Base-by-base conservation (phyloP, 495 filamentous ascomycete species). In the Xylaria bambusicola region DNA sequence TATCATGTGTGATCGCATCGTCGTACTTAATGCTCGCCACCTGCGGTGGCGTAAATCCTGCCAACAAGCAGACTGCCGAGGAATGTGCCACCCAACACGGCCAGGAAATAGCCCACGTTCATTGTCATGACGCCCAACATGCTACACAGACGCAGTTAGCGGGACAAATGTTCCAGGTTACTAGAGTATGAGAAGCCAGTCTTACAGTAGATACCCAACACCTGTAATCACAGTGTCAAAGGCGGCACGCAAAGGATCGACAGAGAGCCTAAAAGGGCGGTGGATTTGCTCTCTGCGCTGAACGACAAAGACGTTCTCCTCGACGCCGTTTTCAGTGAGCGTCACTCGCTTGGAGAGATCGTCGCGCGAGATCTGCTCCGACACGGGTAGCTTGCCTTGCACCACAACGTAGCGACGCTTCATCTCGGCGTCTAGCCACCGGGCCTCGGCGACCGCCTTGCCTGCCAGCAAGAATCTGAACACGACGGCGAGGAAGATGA, bases 91-190 rank as follows among this genome's bases (percentile, higher is more conserved):
- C 76, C 89, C 21, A 98, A 83, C 0, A 96, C 83, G 1, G 93
- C 92, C 24, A 93, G 74, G 75, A 97, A 97, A 67, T 96, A 98
- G n/a, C 93, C 93, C 44, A 97, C 83, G 66, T 98, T 98, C 84
- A 93, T 83, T 3, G 92, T 94, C 93, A 98, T 98, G 65, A 96
- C 90, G n/a, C 90, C 93, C 75, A 98, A 78, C 93, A 98, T 98
- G 50, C 93, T 98, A 66, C 27, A 58, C 26, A 26, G 20, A 26
- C 15, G 62, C 56, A 40, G 58, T 71, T 62, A 71, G 66, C 21
- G 18, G 15, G 29, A 17, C 8, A 6, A 2, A 20, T 15, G 7
- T 23, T 9, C 24, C 20, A 53, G 21, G 56, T 21, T 20, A 13
- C 15, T 18, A 52, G 6, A 38, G 6, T 10, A 38, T 61, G 36